Evolutionary conservation across 768 basidiomycete species (phyloP).

Genomic region (Suillus decipiens): DNA sequence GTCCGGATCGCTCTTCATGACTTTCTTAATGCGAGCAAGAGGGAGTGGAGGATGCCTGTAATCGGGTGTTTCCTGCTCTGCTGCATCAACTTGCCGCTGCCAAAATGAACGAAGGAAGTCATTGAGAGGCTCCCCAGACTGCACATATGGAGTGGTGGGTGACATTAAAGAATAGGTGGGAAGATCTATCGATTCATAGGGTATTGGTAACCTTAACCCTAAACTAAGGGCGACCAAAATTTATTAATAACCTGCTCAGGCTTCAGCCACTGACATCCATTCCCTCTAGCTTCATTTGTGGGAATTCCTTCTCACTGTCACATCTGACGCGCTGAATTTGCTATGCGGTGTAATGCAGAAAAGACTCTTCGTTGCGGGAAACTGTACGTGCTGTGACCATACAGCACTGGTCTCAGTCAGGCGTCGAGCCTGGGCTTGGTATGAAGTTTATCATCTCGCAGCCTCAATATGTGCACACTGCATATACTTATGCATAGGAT

Average conservation of each 20-base stretch:
- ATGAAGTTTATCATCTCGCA: not conserved
- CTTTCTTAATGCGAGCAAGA: conserved; percentile 96
- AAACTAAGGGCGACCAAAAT: conserved; percentile 16
- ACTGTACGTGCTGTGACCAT: not conserved
- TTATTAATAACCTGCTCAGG: too few relatives aligned
- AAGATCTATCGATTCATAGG: not conserved
- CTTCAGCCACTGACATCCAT: not conserved
- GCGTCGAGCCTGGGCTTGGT: not conserved
- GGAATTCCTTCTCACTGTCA: not conserved
- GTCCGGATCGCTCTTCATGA: conserved; percentile 98
- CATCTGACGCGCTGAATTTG: not conserved
- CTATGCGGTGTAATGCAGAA: not conserved
- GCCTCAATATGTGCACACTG: not conserved
- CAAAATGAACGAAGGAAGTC: conserved; percentile 87
- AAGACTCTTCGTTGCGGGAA: not conserved
- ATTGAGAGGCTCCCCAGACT: conserved; percentile 83
- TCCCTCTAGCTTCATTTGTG: not conserved
- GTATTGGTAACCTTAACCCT: conserved; percentile 29
- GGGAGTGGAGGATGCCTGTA: conserved; percentile 88
- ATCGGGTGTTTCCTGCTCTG: conserved; percentile 87
- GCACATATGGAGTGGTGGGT: conserved; percentile 63
- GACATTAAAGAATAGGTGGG: conserved; percentile 28
- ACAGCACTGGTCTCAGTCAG: not conserved
- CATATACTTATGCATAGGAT: not conserved
- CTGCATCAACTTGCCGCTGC: conserved; percentile 84